Percentiles rank a stretch among this genome's conserved stretches.
These are phyloP conservation scores for Schoenoplectus tabernaemontani DNA, from an alignment of 202 grass and related monocot genomes.

Conservation along the genomic window DNA sequence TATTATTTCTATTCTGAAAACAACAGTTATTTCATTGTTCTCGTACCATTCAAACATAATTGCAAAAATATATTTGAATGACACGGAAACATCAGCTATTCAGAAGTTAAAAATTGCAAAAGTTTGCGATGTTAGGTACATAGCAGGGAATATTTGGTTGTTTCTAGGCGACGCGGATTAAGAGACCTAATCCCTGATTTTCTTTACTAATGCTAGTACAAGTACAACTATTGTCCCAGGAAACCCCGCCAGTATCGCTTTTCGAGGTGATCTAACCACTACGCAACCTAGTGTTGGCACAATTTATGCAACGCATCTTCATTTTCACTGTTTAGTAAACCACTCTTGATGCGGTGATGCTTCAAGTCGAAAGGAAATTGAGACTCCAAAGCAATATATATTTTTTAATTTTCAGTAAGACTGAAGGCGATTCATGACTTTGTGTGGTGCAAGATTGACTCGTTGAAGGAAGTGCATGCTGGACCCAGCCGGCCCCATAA, in stretches of 20 bases:
- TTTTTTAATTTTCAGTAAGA: too few species aligned
- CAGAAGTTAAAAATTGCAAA: background rate
- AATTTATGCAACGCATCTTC: background rate
- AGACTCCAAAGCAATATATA: too few species aligned
- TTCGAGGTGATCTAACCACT: background rate
- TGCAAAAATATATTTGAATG: too few species aligned
- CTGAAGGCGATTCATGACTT: too few species aligned
- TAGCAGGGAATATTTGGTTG: background rate
- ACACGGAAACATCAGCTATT: too few species aligned
- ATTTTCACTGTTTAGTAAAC: background rate
- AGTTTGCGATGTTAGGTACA: background rate
- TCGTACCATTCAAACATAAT: too few species aligned
- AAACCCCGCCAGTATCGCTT: background rate
- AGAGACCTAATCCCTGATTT: conserved; percentile 6
- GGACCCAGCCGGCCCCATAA: background rate
- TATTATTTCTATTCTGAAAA: too few species aligned
- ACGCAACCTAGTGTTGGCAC: background rate
- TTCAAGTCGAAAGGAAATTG: background rate
- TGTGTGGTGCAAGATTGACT: too few species aligned
- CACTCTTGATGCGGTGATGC: background rate
- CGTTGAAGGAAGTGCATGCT: too few species aligned
- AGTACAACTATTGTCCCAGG: background rate
- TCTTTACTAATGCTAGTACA: background rate
- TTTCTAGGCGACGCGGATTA: background rate
- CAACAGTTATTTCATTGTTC: too few species aligned